phyloP scores from a whole-genome alignment of 1,284 basidiomycete genomes.

The Quambalaria eucalypti region DNA sequence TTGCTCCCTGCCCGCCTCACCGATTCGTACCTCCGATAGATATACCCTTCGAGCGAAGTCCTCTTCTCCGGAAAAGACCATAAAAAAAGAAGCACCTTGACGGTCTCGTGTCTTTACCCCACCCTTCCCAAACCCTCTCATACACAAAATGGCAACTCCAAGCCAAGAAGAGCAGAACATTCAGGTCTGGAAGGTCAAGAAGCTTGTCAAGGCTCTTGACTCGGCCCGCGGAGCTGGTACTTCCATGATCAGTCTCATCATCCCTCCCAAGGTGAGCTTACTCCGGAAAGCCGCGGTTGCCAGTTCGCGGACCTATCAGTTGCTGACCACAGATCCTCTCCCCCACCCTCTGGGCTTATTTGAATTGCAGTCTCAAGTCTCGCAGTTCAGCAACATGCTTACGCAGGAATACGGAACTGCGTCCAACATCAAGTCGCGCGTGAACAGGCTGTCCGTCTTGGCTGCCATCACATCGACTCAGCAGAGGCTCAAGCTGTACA shows the following conservation, averaged over 20 bases:
- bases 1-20: no score
- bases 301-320: background rate
- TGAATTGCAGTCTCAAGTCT: slow-evolving; percentile 69
- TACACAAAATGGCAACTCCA: background rate
- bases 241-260: slow-evolving; percentile 96
- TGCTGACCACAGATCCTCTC: background rate
- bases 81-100: no score
- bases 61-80: no score
- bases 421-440: slow-evolving; percentile 98
- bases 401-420: slow-evolving; percentile 80
- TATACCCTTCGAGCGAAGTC: no score
- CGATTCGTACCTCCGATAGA: no score
- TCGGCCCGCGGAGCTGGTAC: slow-evolving; percentile 64
- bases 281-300: background rate
- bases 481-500: slow-evolving; percentile 92
- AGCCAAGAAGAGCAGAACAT: slow-evolving; percentile 1
- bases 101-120: background rate
- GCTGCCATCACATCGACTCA: slow-evolving; percentile 99
- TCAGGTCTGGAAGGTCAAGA: slow-evolving; percentile 78
- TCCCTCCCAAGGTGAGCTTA: slow-evolving; percentile 74
- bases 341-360: background rate
- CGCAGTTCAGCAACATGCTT: slow-evolving; percentile 84
- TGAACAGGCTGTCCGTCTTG: slow-evolving; percentile 92
- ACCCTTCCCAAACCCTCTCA: background rate
- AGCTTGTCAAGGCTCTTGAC: slow-evolving; percentile 53